A percentile compares a stretch with the other conserved stretches of the same genome.
Conservation (phyloP, 495 filamentous ascomycete species). For the Cercophora newfieldiana region DNA sequence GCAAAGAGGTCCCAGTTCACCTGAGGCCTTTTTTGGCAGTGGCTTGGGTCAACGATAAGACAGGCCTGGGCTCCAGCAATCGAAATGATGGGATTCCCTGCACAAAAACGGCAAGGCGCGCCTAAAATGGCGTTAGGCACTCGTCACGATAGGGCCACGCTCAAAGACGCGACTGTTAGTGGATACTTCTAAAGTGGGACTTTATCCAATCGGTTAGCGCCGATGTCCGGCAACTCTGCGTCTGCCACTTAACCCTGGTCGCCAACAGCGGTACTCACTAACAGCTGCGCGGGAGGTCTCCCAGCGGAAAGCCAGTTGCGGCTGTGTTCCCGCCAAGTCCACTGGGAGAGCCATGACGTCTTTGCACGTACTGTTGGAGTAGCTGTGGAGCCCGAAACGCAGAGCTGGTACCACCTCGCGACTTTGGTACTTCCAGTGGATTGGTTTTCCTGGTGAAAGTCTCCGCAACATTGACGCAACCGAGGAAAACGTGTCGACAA, state of each 20-base stretch:
- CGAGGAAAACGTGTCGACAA: neutral
- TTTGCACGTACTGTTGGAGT: neutral
- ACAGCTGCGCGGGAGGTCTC: neutral
- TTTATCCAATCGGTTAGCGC: neutral
- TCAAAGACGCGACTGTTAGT: too few species aligned
- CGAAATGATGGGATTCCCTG: neutral
- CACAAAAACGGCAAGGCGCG: neutral
- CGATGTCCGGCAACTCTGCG: neutral
- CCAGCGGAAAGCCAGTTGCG: too few species aligned
- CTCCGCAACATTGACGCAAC: neutral
- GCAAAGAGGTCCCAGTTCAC: neutral
- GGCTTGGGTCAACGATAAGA: conserved; percentile 11
- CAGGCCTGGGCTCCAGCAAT: neutral
- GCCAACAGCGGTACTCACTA: neutral
- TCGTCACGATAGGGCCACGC: too few species aligned
- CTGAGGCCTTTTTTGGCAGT: conserved; percentile 13
- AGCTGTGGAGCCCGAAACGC: neutral
- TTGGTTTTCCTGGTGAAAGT: neutral
- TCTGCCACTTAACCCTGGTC: neutral
- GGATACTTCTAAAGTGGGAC: neutral
- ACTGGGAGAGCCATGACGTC: neutral
- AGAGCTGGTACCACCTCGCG: neutral
- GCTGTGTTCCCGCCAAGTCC: neutral
- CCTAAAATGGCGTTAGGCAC: neutral
- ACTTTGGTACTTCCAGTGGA: neutral